These are phyloP conservation scores for Phyllosticta ampelicida DNA, from an alignment of 2,329 filamentous ascomycete genomes.

Conservation along the genomic window DNA sequence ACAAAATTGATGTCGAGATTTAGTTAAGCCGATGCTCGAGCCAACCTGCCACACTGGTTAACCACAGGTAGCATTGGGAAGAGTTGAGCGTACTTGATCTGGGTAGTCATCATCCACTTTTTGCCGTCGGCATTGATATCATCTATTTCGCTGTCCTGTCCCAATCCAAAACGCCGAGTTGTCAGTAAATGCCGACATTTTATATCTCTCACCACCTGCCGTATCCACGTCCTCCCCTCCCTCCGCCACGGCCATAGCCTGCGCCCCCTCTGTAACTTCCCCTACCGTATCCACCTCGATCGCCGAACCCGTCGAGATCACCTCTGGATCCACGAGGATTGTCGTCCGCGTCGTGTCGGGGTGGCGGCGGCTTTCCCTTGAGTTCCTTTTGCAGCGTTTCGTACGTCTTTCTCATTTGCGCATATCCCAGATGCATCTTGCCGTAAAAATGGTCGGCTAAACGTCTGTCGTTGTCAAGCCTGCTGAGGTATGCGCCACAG, in stretches of 20 bases:
- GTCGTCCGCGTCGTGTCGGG: conserved; percentile 26
- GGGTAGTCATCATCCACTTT: background rate
- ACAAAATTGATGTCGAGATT: background rate
- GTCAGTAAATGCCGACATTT: conserved; percentile 9
- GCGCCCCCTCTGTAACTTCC: conserved; percentile 19
- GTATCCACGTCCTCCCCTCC: conserved; percentile 14
- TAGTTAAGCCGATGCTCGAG: background rate
- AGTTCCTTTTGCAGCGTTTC: conserved; percentile 81
- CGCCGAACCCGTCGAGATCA: conserved; percentile 26
- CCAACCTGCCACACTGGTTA: background rate
- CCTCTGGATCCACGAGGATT: conserved; percentile 29
- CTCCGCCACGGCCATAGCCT: conserved; percentile 39
- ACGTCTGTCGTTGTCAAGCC: conserved; percentile 87
- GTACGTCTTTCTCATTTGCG: conserved; percentile 92
- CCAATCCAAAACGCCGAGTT: conserved; percentile 9
- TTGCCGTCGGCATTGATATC: background rate
- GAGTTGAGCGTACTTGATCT: background rate
- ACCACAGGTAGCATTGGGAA: background rate
- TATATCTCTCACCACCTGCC: conserved; percentile 9
- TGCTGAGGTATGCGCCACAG: conserved; percentile 84
- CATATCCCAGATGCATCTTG: conserved; percentile 98
- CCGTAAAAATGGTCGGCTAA: conserved; percentile 97
- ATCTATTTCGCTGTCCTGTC: conserved; percentile 6
- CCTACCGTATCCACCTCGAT: conserved; percentile 32
- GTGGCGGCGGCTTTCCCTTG: conserved; percentile 56